Base-by-base conservation (phyloP, 176 grass and related monocot genomes). In the Calamus simplicifolius region DNA sequence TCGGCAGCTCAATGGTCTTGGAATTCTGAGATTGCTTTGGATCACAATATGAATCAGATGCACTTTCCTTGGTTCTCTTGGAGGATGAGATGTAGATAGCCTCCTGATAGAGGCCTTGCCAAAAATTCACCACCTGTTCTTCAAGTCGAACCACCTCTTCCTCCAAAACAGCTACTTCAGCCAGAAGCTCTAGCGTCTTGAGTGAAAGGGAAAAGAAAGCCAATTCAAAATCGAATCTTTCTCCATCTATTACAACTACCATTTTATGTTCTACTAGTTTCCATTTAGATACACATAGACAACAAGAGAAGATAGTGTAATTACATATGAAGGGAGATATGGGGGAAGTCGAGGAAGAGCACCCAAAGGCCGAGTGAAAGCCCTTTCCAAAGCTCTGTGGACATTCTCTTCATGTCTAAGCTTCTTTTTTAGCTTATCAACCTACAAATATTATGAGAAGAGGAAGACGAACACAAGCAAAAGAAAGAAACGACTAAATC, bases 91-190 rank as follows among this genome's bases (percentile, higher is more conserved):
- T 65, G 63, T 88, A 77, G 29, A 93, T 89, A 4, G 94, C 94
- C 76, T 98, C 94, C 75, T 93, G 84, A 73, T 83, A 98, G 52
- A 98, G 80, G 2, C 84, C 94, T 66, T 98, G 94, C 80, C 94
- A 76, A 68, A 98, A 92, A 76, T 83, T 98, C 15, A 98, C 85
- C 54, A 93, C 88, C 63, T 98, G 94, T 64, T 98, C 94, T 89
- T 98, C 94, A 6, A 98, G 81, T 30, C 88, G 76, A 30, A 83
- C 84, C 2, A 98, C 94, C 70, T 98, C 94, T 68, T 98, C 94
- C 48, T 98, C 94, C 73, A 98, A 62, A 49, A 98, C 88, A 3
- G 94, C 94, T 25, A 98, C 94, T 78, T 98, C 94, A 67, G 94
- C 94, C 0, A 98, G 80, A 49, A 98, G 88, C 49, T 89, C 88